Conservation (phyloP, 495 filamentous ascomycete species). For the Penicillium salamii region DNA sequence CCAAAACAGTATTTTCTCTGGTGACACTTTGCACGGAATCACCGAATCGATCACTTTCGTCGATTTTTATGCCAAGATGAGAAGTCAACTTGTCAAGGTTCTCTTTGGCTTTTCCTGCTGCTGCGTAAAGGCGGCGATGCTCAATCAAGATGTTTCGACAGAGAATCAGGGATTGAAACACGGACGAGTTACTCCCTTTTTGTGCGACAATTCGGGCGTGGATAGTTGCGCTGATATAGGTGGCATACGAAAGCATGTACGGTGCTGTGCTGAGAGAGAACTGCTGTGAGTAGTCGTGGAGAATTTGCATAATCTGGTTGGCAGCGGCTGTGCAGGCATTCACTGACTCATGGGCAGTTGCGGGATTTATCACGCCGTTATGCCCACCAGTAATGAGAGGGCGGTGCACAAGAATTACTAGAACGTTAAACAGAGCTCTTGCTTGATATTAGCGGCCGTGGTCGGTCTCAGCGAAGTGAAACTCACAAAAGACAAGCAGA, state of each 20-base stretch:
- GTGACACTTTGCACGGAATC: not conserved
- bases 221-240: constrained; percentile 34
- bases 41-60: not conserved
- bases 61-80: constrained; percentile 15
- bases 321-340: constrained; percentile 27
- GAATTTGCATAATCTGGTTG: constrained; percentile 30
- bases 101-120: constrained; percentile 21
- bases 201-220: constrained; percentile 29
- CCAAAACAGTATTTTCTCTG: not conserved
- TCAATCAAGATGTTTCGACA: constrained; percentile 18
- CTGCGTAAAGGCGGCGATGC: constrained; percentile 20
- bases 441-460: not conserved
- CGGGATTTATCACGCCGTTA: constrained; percentile 5
- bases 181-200: constrained; percentile 19
- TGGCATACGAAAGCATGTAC: constrained; percentile 34
- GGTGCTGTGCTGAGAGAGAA: constrained; percentile 28
- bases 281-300: constrained; percentile 25
- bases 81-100: constrained; percentile 20
- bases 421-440: constrained; percentile 30
- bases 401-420: constrained; percentile 29
- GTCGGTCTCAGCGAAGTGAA: not conserved
- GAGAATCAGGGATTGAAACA: constrained; percentile 20
- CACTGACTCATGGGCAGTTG: constrained; percentile 26
- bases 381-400: constrained; percentile 21
- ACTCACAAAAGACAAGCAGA: constrained; percentile 25